Evolutionary conservation across 352 stramenopile species (phyloP).

Genomic region (Phytopythium sindhum): DNA sequence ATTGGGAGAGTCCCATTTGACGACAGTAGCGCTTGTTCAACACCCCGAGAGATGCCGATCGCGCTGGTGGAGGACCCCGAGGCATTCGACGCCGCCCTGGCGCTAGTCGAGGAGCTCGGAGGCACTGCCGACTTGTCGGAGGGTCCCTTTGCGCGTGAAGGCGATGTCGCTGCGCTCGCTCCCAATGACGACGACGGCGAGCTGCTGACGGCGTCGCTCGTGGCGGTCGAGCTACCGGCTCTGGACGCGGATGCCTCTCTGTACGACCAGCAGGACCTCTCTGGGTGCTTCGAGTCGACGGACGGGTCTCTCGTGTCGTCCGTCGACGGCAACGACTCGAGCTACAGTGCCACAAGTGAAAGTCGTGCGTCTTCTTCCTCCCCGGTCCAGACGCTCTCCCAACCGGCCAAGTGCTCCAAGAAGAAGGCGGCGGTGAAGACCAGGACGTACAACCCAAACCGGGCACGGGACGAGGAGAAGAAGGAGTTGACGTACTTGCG

Average conservation of each 20-base stretch:
- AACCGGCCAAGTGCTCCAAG: not conserved
- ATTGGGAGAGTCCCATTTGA: not conserved
- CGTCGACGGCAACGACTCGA: not conserved
- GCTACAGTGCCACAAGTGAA: not conserved
- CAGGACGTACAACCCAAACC: slow-evolving; percentile 35
- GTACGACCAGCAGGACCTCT: not conserved
- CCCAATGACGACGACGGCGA: not conserved
- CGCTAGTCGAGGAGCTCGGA: slow-evolving; percentile 26
- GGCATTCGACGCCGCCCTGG: slow-evolving; percentile 26
- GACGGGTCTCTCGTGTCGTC: not conserved
- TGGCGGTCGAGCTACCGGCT: not conserved
- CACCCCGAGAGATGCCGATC: slow-evolving; percentile 15
- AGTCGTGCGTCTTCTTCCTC: not conserved
- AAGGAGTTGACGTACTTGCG: slow-evolving; percentile 43
- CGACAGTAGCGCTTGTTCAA: not conserved
- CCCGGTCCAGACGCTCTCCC: not conserved
- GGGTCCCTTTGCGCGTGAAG: not conserved
- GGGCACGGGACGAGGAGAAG: slow-evolving; percentile 29
- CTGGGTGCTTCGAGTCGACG: not conserved
- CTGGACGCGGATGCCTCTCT: not conserved
- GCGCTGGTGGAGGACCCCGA: slow-evolving; percentile 23
- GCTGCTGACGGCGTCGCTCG: not conserved
- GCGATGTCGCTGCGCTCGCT: not conserved
- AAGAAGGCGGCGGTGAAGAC: slow-evolving; percentile 17
- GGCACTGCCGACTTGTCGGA: not conserved